Evolutionary conservation across 1,284 basidiomycete genomes (phyloP).

Genomic region (Pseudomicrostroma phylloplanum): DNA sequence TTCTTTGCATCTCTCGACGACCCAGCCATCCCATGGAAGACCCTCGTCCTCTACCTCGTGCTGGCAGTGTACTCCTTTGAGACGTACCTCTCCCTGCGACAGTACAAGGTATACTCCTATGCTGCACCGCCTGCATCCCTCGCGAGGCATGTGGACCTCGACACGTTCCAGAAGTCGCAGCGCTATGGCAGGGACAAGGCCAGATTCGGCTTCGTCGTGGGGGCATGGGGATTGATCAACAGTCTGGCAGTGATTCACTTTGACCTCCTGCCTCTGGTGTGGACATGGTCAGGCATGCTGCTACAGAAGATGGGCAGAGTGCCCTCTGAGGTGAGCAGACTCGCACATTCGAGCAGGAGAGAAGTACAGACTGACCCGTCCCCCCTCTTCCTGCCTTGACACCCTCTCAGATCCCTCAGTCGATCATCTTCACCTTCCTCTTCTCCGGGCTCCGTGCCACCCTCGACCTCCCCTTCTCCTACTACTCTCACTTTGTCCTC

Average conservation of each 20-base stretch:
- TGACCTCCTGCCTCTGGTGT: conserved; percentile 73
- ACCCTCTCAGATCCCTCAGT: conserved; percentile 9
- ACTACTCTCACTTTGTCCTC: conserved; percentile 85
- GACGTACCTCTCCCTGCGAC: conserved; percentile 75
- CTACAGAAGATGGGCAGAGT: conserved; percentile 21
- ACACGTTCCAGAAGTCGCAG: conserved; percentile 82
- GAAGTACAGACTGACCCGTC: background rate
- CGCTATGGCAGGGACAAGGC: conserved; percentile 86
- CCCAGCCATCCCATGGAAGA: conserved; percentile 63
- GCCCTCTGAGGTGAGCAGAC: conserved; percentile 19
- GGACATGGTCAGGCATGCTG: conserved; percentile 61
- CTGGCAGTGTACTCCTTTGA: conserved; percentile 77
- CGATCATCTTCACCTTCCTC: conserved; percentile 13
- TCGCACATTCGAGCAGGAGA: too few species aligned
- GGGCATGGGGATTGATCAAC: conserved; percentile 66
- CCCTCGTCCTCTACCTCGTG: conserved; percentile 66
- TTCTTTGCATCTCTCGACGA: conserved; percentile 27
- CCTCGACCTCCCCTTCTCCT: conserved; percentile 62
- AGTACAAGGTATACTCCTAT: conserved; percentile 75
- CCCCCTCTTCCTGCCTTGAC: background rate
- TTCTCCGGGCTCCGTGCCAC: conserved; percentile 47
- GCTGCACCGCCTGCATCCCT: conserved; percentile 70
- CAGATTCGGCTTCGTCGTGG: conserved; percentile 69
- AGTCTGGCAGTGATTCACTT: conserved; percentile 68
- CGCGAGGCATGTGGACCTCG: conserved; percentile 64